Percentiles rank a stretch among this genome's conserved stretches.
These are phyloP conservation scores for Backusella tuberculispora DNA, from an alignment of 192 early-diverging fungal genomes.

Conservation along the genomic window DNA sequence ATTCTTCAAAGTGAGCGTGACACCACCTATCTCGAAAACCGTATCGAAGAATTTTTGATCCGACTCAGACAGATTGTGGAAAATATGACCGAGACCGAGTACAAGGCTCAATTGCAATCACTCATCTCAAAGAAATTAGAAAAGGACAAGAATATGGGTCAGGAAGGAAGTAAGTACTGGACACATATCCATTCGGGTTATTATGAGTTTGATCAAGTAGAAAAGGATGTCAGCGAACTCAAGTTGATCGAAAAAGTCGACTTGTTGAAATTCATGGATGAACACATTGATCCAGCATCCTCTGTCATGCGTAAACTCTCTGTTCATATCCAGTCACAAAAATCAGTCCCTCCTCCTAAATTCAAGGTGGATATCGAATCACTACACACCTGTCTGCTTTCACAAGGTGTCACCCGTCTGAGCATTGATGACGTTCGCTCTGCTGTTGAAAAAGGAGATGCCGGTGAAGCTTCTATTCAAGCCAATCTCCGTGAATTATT, in stretches of 20 bases:
- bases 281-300: slow-evolving; percentile 59
- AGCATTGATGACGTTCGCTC: slow-evolving; percentile 35
- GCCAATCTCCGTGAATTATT: slow-evolving; percentile 35
- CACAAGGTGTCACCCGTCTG: slow-evolving; percentile 30
- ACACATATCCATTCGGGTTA: slow-evolving; percentile 73
- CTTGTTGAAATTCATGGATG: slow-evolving; percentile 63
- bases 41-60: slow-evolving; percentile 79
- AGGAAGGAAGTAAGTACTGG: slow-evolving; percentile 80
- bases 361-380: slow-evolving; percentile 46
- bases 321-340: slow-evolving; percentile 67
- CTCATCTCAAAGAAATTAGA: slow-evolving; percentile 75
- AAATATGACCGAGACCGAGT: slow-evolving; percentile 74
- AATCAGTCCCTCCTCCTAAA: slow-evolving; percentile 15
- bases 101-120: slow-evolving; percentile 74
- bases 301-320: slow-evolving; percentile 62
- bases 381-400: slow-evolving; percentile 41
- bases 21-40: slow-evolving; percentile 77
- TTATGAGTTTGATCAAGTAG: slow-evolving; percentile 84
- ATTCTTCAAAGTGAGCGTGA: slow-evolving; percentile 88
- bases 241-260: slow-evolving; percentile 46
- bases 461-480: slow-evolving; percentile 29
- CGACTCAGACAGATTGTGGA: slow-evolving; percentile 52
- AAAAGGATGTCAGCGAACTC: slow-evolving; percentile 65
- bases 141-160: slow-evolving; percentile 84
- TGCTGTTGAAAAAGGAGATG: slow-evolving; percentile 37